Percentiles rank a stretch among this genome's conserved stretches.
Conservation (phyloP, 2,329 filamentous ascomycete genomes). For the Lachnellula hyalina region DNA sequence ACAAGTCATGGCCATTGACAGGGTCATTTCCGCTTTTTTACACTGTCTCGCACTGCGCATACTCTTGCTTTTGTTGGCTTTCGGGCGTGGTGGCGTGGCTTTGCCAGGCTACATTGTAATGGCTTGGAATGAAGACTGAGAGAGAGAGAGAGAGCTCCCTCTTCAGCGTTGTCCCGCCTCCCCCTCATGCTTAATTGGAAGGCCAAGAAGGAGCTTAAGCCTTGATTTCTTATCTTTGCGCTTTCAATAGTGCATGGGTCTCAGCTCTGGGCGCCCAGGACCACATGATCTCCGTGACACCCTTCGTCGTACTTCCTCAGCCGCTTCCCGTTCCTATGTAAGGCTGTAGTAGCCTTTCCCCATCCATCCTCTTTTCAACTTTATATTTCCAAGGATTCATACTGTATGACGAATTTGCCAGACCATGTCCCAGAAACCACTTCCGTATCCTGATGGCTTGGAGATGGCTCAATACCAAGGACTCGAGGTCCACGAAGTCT, state of each 20-base stretch:
- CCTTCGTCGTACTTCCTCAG: neutral
- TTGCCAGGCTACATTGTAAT: neutral
- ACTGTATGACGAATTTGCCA: neutral
- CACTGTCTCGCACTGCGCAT: neutral
- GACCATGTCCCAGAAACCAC: conserved; percentile 5
- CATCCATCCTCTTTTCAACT: neutral
- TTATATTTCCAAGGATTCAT: too few species aligned
- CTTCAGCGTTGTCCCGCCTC: neutral
- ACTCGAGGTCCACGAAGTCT: neutral
- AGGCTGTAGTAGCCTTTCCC: neutral
- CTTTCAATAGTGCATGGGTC: conserved; percentile 3
- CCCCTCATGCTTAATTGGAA: neutral
- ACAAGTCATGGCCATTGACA: too few species aligned
- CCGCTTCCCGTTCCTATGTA: neutral
- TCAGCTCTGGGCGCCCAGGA: neutral
- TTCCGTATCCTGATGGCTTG: conserved; percentile 8
- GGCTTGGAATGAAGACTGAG: neutral
- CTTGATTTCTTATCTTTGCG: conserved; percentile 9
- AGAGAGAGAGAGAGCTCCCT: neutral
- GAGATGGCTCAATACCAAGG: conserved; percentile 9
- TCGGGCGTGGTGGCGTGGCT: neutral
- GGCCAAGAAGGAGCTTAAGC: neutral
- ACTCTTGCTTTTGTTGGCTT: neutral
- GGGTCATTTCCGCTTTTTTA: too few species aligned
- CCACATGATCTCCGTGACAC: neutral